These are phyloP conservation scores for Protea cynaroides DNA, from an alignment of 164 flowering plant species.

Conservation along the genomic window DNA sequence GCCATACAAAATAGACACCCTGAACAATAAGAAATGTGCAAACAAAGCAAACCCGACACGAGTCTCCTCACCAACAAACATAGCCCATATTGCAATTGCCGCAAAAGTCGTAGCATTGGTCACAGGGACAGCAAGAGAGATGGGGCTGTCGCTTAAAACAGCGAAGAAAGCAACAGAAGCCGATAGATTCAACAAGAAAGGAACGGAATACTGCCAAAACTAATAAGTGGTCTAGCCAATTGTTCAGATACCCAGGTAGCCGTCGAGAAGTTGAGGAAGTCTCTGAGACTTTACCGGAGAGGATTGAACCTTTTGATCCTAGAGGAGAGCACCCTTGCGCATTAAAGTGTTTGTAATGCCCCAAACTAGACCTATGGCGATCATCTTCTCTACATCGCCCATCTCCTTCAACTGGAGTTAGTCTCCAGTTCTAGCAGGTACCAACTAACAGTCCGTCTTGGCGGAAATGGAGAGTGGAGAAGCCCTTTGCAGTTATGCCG, in stretches of 20 bases:
- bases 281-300: conserved; percentile 10
- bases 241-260: conserved; percentile 20
- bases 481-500: no score
- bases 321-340: conserved; percentile 77
- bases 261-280: conserved; percentile 22
- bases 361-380: conserved; percentile 86
- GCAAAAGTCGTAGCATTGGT: conserved; percentile 94
- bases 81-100: conserved; percentile 71
- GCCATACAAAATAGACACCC: conserved; percentile 84
- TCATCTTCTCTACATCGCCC: conserved; percentile 74
- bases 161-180: conserved; percentile 89
- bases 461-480: no score
- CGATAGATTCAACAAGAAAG: conserved; percentile 69
- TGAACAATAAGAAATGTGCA: conserved; percentile 60
- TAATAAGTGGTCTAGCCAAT: conserved; percentile 52
- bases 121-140: conserved; percentile 90
- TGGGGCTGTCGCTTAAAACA: conserved; percentile 54
- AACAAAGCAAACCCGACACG: conserved; percentile 45
- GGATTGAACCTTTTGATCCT: conserved; percentile 54
- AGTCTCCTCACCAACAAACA: conserved; percentile 71
- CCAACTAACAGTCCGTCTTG: no score
- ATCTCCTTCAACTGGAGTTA: conserved; percentile 7
- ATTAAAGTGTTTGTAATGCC: conserved; percentile 91
- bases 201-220: conserved; percentile 83
- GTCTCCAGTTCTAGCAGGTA: no score